Evolutionary conservation across 2,329 filamentous ascomycete species (phyloP).

Genomic region (Aspergillaceae sp.): DNA sequence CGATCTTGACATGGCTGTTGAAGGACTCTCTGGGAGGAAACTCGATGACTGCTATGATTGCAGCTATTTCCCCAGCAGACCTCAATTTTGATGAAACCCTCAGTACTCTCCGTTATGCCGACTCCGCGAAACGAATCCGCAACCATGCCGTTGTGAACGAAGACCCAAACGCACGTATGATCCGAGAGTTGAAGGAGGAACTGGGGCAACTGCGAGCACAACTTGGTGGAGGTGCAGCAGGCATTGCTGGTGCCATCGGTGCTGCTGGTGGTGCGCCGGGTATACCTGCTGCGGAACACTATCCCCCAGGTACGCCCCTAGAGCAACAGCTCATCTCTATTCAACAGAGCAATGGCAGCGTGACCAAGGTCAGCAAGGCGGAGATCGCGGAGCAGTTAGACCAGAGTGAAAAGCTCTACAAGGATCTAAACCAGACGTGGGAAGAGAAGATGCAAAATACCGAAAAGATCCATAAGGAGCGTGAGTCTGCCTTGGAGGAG

Average conservation of each 20-base stretch:
- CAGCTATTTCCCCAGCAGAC: constrained; percentile 92
- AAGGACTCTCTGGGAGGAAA: constrained; percentile 97
- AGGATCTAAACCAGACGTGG: constrained; percentile 97
- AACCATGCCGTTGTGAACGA: constrained; percentile 99
- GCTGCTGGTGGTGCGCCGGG: constrained; percentile 37
- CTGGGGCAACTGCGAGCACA: constrained; percentile 78
- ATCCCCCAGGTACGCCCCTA: constrained; percentile 81
- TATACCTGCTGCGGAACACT: constrained; percentile 65
- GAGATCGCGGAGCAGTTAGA: constrained; percentile 95
- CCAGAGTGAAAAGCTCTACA: constrained; percentile 92
- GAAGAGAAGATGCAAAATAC: constrained; percentile 93
- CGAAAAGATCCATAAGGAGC: constrained; percentile 94
- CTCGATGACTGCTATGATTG: constrained; percentile 99
- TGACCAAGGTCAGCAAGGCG: constrained; percentile 95
- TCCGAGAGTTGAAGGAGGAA: constrained; percentile 94
- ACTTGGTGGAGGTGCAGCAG: constrained; percentile 51
- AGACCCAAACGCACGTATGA: constrained; percentile 98
- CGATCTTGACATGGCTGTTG: constrained; percentile 87
- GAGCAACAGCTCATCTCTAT: constrained; percentile 97
- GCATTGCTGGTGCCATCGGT: constrained; percentile 29
- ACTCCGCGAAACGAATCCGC: constrained; percentile 98
- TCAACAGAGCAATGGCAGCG: constrained; percentile 68
- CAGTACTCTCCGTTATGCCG: constrained; percentile 89
- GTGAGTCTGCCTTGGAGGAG: constrained; percentile 89
- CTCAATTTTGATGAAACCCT: constrained; percentile 99